These are phyloP conservation scores for Ceratobasidium sp. DNA, from an alignment of 1,284 basidiomycete species.

Conservation along the genomic window DNA sequence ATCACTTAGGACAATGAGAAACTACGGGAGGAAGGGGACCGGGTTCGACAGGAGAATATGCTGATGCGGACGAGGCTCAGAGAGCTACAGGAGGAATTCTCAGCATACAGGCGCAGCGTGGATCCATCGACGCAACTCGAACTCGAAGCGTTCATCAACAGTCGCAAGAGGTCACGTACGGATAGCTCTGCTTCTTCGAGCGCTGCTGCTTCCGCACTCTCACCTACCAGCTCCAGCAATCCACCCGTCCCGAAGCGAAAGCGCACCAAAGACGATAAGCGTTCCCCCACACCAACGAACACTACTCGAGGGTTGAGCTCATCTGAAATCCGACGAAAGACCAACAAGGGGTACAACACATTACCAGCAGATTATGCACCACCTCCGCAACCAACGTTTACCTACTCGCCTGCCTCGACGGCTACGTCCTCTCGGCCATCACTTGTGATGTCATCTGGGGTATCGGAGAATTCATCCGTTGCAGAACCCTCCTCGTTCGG, in stretches of 20 bases:
- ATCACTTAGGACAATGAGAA: conserved; percentile 51
- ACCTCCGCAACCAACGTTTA: conserved; percentile 10
- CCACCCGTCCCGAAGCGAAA: conserved; percentile 23
- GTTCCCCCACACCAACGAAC: neutral
- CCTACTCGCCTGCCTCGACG: conserved; percentile 22
- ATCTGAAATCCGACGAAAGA: neutral
- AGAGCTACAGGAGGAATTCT: conserved; percentile 48
- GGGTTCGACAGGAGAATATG: conserved; percentile 62
- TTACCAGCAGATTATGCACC: conserved; percentile 33
- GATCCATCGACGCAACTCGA: conserved; percentile 33
- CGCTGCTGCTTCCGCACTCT: neutral
- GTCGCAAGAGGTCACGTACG: conserved; percentile 30
- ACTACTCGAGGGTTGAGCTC: neutral
- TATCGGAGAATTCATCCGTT: conserved; percentile 20
- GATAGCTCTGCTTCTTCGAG: neutral
- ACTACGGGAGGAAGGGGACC: conserved; percentile 68
- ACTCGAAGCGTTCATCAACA: conserved; percentile 4
- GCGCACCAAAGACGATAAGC: conserved; percentile 8
- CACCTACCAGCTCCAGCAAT: conserved; percentile 2
- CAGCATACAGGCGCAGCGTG: conserved; percentile 30
- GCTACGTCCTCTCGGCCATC: conserved; percentile 24
- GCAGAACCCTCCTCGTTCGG: conserved; percentile 19
- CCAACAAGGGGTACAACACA: conserved; percentile 19
- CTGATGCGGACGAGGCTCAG: conserved; percentile 56
- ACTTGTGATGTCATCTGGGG: conserved; percentile 13